Evolutionary conservation across 2,329 filamentous ascomycete genomes (phyloP).

Genomic region (Xylariomycetidae sp.): DNA sequence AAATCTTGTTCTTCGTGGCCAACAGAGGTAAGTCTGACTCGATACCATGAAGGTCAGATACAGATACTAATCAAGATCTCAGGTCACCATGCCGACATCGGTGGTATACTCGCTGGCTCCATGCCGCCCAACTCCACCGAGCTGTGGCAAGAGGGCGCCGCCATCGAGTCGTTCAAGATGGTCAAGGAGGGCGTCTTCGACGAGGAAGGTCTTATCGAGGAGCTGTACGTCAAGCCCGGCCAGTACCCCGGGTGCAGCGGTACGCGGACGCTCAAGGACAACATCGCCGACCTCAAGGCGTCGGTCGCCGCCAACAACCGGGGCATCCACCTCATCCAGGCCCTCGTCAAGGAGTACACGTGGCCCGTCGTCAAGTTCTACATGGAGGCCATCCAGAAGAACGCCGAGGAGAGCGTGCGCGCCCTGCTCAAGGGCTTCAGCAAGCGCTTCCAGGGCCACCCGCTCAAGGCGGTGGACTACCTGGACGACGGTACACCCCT

Average conservation of each 20-base stretch:
- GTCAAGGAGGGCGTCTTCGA: conserved; percentile 30
- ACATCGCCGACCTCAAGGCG: conserved; percentile 39
- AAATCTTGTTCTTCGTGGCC: conserved; percentile 12
- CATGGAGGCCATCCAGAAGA: conserved; percentile 36
- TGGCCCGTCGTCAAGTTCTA: conserved; percentile 28
- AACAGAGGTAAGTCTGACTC: conserved; percentile 31
- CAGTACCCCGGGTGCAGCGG: conserved; percentile 30
- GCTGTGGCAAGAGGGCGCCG: conserved; percentile 39
- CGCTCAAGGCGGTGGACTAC: conserved; percentile 60
- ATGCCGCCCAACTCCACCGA: conserved; percentile 38
- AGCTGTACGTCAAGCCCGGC: conserved; percentile 26
- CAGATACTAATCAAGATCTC: neutral
- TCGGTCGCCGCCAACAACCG: conserved; percentile 37
- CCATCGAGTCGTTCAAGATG: conserved; percentile 32
- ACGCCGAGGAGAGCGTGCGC: conserved; percentile 32
- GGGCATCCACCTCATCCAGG: conserved; percentile 27
- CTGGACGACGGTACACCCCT: conserved; percentile 57
- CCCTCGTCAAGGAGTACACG: conserved; percentile 27
- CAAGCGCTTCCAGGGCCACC: conserved; percentile 37
- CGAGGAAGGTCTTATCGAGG: conserved; percentile 23
- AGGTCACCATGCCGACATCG: conserved; percentile 16
- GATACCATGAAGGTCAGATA: too few relatives aligned
- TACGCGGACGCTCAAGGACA: conserved; percentile 33
- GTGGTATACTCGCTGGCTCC: conserved; percentile 43
- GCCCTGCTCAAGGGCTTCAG: conserved; percentile 24